Base-by-base conservation (phyloP, 2,329 filamentous ascomycete genomes). In the Colletotrichum sansevieriae region DNA sequence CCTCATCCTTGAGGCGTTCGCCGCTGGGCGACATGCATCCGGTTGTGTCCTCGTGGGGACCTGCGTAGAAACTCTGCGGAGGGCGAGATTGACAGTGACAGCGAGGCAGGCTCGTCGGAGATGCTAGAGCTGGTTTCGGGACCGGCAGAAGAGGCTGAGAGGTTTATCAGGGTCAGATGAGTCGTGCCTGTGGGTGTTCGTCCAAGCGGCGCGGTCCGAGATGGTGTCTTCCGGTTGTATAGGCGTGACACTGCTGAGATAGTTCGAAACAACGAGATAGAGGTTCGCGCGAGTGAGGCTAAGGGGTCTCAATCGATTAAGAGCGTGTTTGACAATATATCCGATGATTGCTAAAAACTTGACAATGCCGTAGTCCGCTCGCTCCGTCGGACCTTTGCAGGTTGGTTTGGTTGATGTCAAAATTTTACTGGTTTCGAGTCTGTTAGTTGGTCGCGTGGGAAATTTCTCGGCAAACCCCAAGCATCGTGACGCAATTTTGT, bases 1-100 rank as follows among this genome's bases (percentile, higher is more conserved):
- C 84, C 84, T 88, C 87, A 87, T 89, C 85, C 75, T 88, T 87
- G 80, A 88, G 84, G 78, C 80, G 85, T 73, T 67, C 63, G 60
- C 74, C 74, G 67, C 73, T 76, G 72, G 75, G 73, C 63, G 79
- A 79, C 79, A 81, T 81, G 74, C 77, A 76, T 74, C 65, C 74
- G 67, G 73, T 68, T 72, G 67, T 61, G 72, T 71, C 65, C 65
- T 71, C 62, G 22, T 22, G 44, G 52, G 67, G 64, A 66, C 67
- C 43, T 70, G 63, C 44, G 51, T 35, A 62, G 55, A 56, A 15
- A 35, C 52, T 29, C 51, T 46, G 13, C 49, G 33, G 18, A 22
- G 13, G 41, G 15, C 35, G 51, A 20, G 13, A 55, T 39, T 37
- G 39, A 29, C 49, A 33, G 49, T 7, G 47, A 44, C 47, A 18